Conservation (phyloP, 2,329 filamentous ascomycete species). For the Cytospora mali region DNA sequence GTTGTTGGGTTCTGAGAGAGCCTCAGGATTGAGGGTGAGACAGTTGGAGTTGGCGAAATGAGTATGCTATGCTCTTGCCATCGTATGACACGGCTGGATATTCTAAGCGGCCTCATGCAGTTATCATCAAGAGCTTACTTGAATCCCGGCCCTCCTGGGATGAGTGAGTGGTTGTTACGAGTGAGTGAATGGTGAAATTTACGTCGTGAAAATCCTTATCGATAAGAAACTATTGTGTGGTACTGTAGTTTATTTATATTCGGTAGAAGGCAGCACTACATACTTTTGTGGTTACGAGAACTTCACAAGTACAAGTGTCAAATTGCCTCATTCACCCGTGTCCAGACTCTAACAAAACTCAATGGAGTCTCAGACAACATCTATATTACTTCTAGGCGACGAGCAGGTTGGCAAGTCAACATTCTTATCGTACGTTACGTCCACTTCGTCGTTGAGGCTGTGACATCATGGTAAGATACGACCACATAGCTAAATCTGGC, state of each 20-base stretch:
- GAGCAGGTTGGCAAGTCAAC: conserved; percentile 62
- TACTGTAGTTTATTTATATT: background rate
- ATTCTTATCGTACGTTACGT: conserved; percentile 58
- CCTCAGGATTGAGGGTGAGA: background rate
- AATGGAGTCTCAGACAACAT: conserved; percentile 56
- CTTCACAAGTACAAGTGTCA: background rate
- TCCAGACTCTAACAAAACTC: background rate
- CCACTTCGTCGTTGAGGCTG: conserved; percentile 1
- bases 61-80: conserved; percentile 19
- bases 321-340: background rate
- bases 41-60: background rate
- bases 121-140: background rate
- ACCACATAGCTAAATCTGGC: conserved; percentile 10
- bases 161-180: background rate
- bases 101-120: conserved; percentile 19
- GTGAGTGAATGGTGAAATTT: conserved; percentile 19
- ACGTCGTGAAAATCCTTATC: conserved; percentile 28
- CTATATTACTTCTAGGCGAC: conserved; percentile 62
- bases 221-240: conserved; percentile 23
- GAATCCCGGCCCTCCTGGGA: background rate
- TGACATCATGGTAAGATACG: conserved; percentile 1
- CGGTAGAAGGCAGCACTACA: background rate
- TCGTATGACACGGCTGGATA: conserved; percentile 3
- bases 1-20: background rate
- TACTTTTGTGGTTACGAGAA: background rate